These are phyloP conservation scores for Fusarium nematophilum DNA, from an alignment of 2,329 filamentous ascomycete genomes.

Conservation along the genomic window DNA sequence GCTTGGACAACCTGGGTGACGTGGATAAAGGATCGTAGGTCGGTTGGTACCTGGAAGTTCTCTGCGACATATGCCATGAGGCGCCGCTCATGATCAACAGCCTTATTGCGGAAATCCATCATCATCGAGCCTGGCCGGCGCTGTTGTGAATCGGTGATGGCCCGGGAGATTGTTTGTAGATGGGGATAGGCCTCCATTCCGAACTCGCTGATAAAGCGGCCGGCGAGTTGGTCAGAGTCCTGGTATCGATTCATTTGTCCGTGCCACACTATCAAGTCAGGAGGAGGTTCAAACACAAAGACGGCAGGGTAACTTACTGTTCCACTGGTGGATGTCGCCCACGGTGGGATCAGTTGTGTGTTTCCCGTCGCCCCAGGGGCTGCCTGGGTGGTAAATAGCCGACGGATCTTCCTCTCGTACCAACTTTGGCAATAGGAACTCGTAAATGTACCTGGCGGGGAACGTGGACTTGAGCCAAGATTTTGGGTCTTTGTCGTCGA, in stretches of 20 bases:
- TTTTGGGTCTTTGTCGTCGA: slow-evolving; percentile 71
- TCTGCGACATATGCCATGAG: slow-evolving; percentile 81
- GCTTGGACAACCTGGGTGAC: slow-evolving; percentile 68
- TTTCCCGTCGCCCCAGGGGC: slow-evolving; percentile 64
- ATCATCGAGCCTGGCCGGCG: slow-evolving; percentile 75
- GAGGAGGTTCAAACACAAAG: neutral
- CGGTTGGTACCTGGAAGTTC: slow-evolving; percentile 73
- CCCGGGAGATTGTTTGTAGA: slow-evolving; percentile 75
- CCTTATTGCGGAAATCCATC: slow-evolving; percentile 87
- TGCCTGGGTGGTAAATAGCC: slow-evolving; percentile 73
- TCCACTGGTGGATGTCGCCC: slow-evolving; percentile 86
- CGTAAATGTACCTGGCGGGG: slow-evolving; percentile 82
- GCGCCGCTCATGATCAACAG: slow-evolving; percentile 78
- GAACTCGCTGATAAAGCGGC: slow-evolving; percentile 84
- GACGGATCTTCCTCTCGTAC: too few relatives aligned
- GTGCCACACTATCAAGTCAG: slow-evolving; percentile 72
- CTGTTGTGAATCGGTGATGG: slow-evolving; percentile 65
- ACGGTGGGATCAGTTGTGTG: slow-evolving; percentile 74
- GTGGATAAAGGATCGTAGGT: slow-evolving; percentile 78
- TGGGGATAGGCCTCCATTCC: slow-evolving; percentile 75
- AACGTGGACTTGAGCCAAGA: slow-evolving; percentile 82
- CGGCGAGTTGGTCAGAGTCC: slow-evolving; percentile 75
- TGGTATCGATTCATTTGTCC: slow-evolving; percentile 78
- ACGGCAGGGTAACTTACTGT: neutral
- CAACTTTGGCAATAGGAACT: slow-evolving; percentile 78